A percentile compares a stretch with the other conserved stretches of the same genome.
Evolutionary conservation across 441 rosid species (phyloP).

Genomic region (Bocquillonia castaneifolia): DNA sequence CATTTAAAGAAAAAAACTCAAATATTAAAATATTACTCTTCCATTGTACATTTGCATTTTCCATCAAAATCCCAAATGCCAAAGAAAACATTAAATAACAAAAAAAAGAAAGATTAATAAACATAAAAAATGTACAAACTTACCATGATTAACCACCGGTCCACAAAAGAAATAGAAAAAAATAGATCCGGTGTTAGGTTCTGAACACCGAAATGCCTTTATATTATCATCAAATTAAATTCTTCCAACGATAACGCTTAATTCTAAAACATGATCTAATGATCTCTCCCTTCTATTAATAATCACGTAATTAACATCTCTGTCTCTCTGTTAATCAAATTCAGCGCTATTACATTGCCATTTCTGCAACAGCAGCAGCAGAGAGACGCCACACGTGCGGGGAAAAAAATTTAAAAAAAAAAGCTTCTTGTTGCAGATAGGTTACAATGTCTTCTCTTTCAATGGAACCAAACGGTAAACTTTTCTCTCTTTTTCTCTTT

Average conservation of each 20-base stretch:
- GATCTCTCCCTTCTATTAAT: neutral
- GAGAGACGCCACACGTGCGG: slow-evolving; percentile 15
- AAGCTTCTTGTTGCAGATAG: slow-evolving; percentile 14
- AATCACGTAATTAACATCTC: neutral
- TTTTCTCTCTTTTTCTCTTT: slow-evolving; percentile 14
- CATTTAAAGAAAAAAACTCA: neutral
- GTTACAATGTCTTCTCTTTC: slow-evolving; percentile 27
- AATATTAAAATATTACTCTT: neutral
- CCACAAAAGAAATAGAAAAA: slow-evolving; percentile 17
- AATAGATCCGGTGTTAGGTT: slow-evolving; percentile 26
- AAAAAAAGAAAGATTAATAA: neutral
- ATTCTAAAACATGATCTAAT: slow-evolving; percentile 12
- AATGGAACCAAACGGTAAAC: slow-evolving; percentile 9
- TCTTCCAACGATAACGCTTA: slow-evolving; percentile 7
- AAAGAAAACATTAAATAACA: neutral
- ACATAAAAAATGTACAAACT: neutral
- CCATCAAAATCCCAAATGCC: neutral
- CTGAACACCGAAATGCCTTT: slow-evolving; percentile 17
- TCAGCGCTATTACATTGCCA: neutral
- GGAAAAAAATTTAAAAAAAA: too few species aligned
- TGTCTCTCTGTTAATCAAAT: neutral
- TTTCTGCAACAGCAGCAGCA: too few species aligned
- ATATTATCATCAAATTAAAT: slow-evolving; percentile 7
- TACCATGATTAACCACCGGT: slow-evolving; percentile 33
- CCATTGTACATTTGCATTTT: neutral